Evolutionary conservation across 106 monocot genomes (phyloP).

Genomic region (Hemerocallis citrina): DNA sequence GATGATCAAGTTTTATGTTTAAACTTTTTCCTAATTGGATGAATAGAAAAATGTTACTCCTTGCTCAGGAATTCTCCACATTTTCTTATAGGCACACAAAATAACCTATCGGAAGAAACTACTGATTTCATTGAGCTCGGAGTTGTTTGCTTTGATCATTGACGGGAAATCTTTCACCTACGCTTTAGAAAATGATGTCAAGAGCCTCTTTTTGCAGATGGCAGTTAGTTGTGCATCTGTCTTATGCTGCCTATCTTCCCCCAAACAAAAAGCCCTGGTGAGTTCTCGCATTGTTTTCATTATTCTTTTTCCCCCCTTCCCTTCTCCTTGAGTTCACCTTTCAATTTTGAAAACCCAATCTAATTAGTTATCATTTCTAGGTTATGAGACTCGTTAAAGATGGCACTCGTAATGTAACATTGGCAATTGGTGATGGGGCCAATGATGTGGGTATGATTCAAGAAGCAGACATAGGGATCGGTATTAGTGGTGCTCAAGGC

Average conservation of each 20-base stretch:
- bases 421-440: constrained; percentile 91
- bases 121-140: constrained; percentile 20
- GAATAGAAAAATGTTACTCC: too few species aligned
- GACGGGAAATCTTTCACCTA: constrained; percentile 83
- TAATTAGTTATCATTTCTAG: constrained; percentile 16
- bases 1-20: too few species aligned
- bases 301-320: neutral
- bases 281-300: constrained; percentile 29
- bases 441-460: constrained; percentile 99
- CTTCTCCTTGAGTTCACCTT: neutral
- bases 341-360: neutral
- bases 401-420: constrained; percentile 61
- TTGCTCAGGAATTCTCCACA: neutral
- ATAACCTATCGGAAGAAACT: constrained; percentile 52
- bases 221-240: constrained; percentile 83
- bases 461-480: constrained; percentile 96
- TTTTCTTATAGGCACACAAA: constrained; percentile 64
- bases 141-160: constrained; percentile 79
- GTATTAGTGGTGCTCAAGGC: constrained; percentile 88
- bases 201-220: constrained; percentile 50
- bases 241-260: constrained; percentile 96
- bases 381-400: constrained; percentile 87
- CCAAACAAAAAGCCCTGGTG: constrained; percentile 95
- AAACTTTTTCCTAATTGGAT: too few species aligned
- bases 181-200: constrained; percentile 75